Conservation (phyloP, 805 yeast genomes). For the Cyberlindnera meyerae region DNA sequence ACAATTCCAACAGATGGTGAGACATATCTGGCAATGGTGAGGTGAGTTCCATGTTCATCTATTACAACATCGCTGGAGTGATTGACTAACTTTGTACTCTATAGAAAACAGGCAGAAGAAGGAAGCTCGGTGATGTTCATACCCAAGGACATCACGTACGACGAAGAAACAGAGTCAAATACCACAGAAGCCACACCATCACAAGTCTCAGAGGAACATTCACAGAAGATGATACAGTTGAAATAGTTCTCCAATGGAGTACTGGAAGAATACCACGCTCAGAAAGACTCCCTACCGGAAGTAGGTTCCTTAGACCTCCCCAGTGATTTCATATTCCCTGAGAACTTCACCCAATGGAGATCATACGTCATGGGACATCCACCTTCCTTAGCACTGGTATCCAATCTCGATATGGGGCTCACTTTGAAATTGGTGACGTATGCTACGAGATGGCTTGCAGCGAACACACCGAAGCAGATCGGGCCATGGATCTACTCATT, state of each 20-base stretch:
- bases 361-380: slow-evolving; percentile 13
- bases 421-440: slow-evolving; percentile 19
- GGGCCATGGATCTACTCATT: slow-evolving; percentile 19
- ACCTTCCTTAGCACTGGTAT: slow-evolving; percentile 13
- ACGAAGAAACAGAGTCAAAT: background rate
- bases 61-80: background rate
- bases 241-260: background rate
- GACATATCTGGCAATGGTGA: slow-evolving; percentile 25
- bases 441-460: slow-evolving; percentile 20
- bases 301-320: slow-evolving; percentile 15
- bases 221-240: background rate
- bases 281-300: slow-evolving; percentile 10
- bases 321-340: slow-evolving; percentile 18
- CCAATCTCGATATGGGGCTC: slow-evolving; percentile 20
- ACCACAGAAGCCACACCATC: background rate
- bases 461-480: slow-evolving; percentile 12
- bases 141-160: slow-evolving; percentile 1
- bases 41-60: slow-evolving; percentile 13
- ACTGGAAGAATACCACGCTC: slow-evolving; percentile 6
- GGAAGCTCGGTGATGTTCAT: slow-evolving; percentile 12
- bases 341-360: slow-evolving; percentile 25
- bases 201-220: background rate
- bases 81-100: slow-evolving; percentile 1
- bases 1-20: slow-evolving; percentile 24
- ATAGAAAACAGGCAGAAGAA: slow-evolving; percentile 10